Base-by-base conservation (phyloP, 2,329 filamentous ascomycete genomes). In the Fusarium sp. region DNA sequence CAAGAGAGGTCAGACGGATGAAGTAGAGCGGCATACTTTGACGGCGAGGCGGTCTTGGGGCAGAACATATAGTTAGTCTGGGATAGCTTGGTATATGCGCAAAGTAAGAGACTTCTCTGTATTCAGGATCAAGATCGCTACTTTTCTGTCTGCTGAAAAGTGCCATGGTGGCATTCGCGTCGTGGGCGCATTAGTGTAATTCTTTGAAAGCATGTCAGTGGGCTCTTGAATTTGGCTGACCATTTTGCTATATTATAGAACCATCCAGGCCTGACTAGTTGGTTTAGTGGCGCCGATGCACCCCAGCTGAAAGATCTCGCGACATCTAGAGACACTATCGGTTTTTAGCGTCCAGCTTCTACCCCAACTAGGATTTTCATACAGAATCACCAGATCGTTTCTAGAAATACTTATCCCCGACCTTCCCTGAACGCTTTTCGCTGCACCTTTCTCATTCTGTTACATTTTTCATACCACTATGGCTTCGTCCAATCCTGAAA, bases 51-150 rank as follows among this genome's bases (percentile, higher is more conserved):
- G 33, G 2, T 63, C 39, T 3, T 64, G 61, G 36, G n/a, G 27
- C 1, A 62, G 57, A 20, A 27, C 7, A 4, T 17, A 22, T 38
- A 27, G 14, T 3, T 62, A 53, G 44, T 10, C 5, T 13, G 7
- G 14, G 15, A 17, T 25, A 15, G 14, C n/a, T 35, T 9, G 1
- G 15, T 15, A 3, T 15, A 10, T 36, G 35, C 0, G 1, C 5
- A 14, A 27, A 0, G 4, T 0, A 3, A 4, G 9, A 15, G 18
- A 25, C 0, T 15, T 15, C 18, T 10, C 8, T 3, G 15, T 10
- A 18, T 12, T 0, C 0, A 25, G 41, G 3, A 12, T 2, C 15
- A 44, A 3, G 18, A 8, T 25, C 22, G n/a, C 9, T 25, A 44
- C 1, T 5, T 10, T 33, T 11, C 11, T 14, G 18, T 5, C 5